Evolutionary conservation across 192 early-diverging fungal species (phyloP).

Genomic region (Backusella tarrabulga): DNA sequence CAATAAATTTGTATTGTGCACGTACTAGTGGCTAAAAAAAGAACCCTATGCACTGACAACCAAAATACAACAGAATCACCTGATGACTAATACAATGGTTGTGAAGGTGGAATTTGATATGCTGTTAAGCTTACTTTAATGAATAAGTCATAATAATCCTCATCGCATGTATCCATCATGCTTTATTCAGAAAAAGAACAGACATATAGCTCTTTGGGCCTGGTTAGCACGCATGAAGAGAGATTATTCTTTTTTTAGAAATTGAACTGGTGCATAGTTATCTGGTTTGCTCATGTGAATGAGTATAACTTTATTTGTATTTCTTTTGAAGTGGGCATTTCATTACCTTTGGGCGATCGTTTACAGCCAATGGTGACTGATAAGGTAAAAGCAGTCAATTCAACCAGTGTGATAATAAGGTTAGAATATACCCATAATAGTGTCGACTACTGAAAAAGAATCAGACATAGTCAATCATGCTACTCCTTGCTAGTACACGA

Average conservation of each 20-base stretch:
- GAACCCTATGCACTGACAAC: too few relatives aligned
- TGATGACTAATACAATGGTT: too few relatives aligned
- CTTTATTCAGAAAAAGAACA: neutral
- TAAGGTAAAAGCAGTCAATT: conserved; percentile 87
- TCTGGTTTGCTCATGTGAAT: conserved; percentile 79
- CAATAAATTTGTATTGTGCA: too few relatives aligned
- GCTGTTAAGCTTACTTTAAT: too few relatives aligned
- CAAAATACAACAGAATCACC: too few relatives aligned
- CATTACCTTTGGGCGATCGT: conserved; percentile 79
- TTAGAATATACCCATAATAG: conserved; percentile 42
- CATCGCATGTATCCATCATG: too few relatives aligned
- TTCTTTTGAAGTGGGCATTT: conserved; percentile 92
- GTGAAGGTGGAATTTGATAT: too few relatives aligned
- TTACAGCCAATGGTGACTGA: conserved; percentile 92
- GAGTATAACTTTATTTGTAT: conserved; percentile 88
- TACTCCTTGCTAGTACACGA: neutral
- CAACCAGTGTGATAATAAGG: conserved; percentile 88
- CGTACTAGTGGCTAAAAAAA: too few relatives aligned
- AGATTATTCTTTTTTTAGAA: conserved; percentile 20
- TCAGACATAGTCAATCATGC: neutral
- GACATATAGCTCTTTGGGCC: too few relatives aligned
- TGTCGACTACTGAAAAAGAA: neutral
- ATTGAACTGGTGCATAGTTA: conserved; percentile 93
- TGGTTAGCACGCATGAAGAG: too few relatives aligned
- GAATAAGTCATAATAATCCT: too few relatives aligned